These are phyloP conservation scores for Podospora appendiculata DNA, from an alignment of 495 filamentous ascomycete species.

Conservation along the genomic window DNA sequence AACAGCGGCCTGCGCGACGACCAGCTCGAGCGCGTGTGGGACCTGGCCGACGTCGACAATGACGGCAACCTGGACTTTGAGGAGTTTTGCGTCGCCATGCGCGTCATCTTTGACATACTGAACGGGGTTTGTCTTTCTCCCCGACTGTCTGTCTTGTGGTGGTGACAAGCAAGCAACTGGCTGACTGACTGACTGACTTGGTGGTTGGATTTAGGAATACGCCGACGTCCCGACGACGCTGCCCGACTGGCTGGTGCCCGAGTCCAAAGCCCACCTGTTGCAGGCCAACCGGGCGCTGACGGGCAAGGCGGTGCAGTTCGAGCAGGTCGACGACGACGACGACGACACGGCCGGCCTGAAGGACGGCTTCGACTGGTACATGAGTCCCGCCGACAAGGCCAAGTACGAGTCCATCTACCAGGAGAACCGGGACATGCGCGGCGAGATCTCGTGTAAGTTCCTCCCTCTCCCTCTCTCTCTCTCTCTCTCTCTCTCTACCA, in stretches of 20 bases:
- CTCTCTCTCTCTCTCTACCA: too few species aligned
- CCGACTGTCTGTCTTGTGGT: neutral
- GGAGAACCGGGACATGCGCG: constrained; percentile 76
- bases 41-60: constrained; percentile 91
- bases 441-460: constrained; percentile 69
- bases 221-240: constrained; percentile 71
- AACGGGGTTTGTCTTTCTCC: constrained; percentile 59
- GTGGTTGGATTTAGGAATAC: constrained; percentile 60
- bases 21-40: constrained; percentile 95
- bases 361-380: constrained; percentile 99
- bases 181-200: neutral
- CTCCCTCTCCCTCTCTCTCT: neutral
- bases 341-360: constrained; percentile 77
- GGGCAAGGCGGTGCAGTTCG: constrained; percentile 67
- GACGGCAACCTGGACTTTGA: constrained; percentile 98
- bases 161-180: too few species aligned
- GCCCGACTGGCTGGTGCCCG: constrained; percentile 94
- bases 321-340: constrained; percentile 70
- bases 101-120: constrained; percentile 90
- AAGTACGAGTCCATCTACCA: constrained; percentile 97
- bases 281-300: constrained; percentile 79
- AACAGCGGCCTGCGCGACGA: constrained; percentile 90
- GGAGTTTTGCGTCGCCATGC: constrained; percentile 98
- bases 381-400: constrained; percentile 78
- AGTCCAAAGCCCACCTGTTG: constrained; percentile 93